Evolutionary conservation across 73 alveolate species (phyloP), one percentile per base, ranked within the genome.

Genomic region (Stentor coeruleus): DNA sequence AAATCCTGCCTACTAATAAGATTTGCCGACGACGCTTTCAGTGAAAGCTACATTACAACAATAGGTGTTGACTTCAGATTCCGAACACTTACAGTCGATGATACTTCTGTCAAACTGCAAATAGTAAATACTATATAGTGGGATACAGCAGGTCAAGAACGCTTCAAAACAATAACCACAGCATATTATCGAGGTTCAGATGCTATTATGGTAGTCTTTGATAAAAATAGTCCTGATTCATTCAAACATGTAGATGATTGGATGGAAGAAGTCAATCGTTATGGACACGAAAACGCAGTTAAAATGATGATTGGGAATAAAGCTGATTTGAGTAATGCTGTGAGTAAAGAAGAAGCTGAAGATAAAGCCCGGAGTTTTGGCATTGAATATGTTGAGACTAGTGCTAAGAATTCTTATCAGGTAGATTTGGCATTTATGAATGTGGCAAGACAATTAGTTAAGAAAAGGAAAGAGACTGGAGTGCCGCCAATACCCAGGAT

Each of bases 111-210:
- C 40, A 83, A 76, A 38, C 74, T 77, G 6, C 59, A 81, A 81
- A 81, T 81, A 40, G 88, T 86, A 83, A 80, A 60, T 60, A 14
- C 81, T 6, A 66, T 36, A 57, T 90, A 86, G 86, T 91, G 97
- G 96, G 97, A 91, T 77, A 91, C 97, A 59, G 97, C 97, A 60
- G 97, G 97, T 3, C 85, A 91, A 73, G 97, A 91, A 82, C 85
- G 97, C 84, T 91, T 90, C 83, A 40, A 91, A 85, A 89, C 97
- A 33, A 90, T 91, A 35, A 87, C 93, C 14, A 76, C 95, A 37
- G 86, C 89, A 73, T 90, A 90, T 86, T 89, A 89, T 81, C 75
- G 89, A 60, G 84, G 86, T 1, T 85, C 92, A 3, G 87, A 86
- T 55, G 86, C 85, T 2, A 58, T 86, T 60, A 74, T 74, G 3